phyloP scores from a whole-genome alignment of 495 filamentous ascomycete genomes.

The Cladorrhinum samala region DNA sequence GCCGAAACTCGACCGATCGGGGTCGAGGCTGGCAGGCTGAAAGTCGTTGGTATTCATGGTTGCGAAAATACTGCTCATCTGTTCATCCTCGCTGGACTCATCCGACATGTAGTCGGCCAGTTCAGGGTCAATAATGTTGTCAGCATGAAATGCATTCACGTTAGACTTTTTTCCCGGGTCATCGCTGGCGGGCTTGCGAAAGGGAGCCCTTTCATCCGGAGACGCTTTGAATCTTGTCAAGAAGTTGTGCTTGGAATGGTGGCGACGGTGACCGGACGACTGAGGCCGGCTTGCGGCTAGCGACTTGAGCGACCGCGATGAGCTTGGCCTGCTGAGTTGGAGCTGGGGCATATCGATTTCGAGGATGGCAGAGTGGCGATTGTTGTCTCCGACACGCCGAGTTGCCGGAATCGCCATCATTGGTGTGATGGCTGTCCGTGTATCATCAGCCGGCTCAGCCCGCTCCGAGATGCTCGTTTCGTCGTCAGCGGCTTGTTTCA shows the following conservation, averaged over 20 bases:
- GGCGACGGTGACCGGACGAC: conserved; percentile 71
- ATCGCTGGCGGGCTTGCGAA: conserved; percentile 72
- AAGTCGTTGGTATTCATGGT: conserved; percentile 51
- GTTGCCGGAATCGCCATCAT: conserved; percentile 88
- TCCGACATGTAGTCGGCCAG: conserved; percentile 94
- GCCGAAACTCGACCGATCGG: conserved; percentile 43
- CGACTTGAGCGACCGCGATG: conserved; percentile 86
- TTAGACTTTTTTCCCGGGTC: conserved; percentile 51
- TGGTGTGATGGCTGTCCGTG: conserved; percentile 46
- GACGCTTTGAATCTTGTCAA: conserved; percentile 52
- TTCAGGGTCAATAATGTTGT: conserved; percentile 97
- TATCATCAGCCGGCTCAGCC: conserved; percentile 36
- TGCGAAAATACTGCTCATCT: conserved; percentile 78
- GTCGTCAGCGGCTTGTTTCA: conserved; percentile 27
- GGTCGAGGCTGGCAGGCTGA: conserved; percentile 40
- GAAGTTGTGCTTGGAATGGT: conserved; percentile 80
- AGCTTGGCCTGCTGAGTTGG: conserved; percentile 71
- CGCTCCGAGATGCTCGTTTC: conserved; percentile 37
- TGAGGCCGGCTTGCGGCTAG: conserved; percentile 60
- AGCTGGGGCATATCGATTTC: conserved; percentile 67
- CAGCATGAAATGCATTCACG: conserved; percentile 88
- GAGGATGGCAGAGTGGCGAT: conserved; percentile 78
- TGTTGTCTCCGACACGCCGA: conserved; percentile 72
- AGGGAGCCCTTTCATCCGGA: conserved; percentile 71
- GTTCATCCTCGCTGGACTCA: conserved; percentile 85